A percentile compares a stretch with the other conserved stretches of the same genome.
These are phyloP conservation scores for Ehretia macrophylla DNA, from an alignment of 257 asterid genomes.

Conservation along the genomic window DNA sequence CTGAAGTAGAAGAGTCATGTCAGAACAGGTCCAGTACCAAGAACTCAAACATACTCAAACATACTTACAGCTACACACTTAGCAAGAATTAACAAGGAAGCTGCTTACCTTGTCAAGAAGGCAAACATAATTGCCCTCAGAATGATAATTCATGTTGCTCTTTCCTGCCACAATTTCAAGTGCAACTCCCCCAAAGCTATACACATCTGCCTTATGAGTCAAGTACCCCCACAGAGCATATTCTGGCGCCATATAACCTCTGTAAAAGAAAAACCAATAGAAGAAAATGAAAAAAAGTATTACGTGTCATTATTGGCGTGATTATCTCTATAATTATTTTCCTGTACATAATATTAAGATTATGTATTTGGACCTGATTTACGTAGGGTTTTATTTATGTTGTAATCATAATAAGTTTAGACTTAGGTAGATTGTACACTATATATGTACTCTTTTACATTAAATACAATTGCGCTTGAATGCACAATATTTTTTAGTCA, in stretches of 20 bases:
- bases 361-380: too few relatives aligned
- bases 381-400: too few relatives aligned
- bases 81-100: background rate
- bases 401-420: too few relatives aligned
- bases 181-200: slow-evolving; percentile 59
- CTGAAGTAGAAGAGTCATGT: too few relatives aligned
- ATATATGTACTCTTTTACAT: too few relatives aligned
- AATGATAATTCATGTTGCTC: slow-evolving; percentile 50
- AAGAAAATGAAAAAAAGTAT: background rate
- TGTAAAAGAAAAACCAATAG: slow-evolving; percentile 13
- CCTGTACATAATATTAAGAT: background rate
- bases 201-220: slow-evolving; percentile 61
- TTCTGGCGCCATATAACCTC: slow-evolving; percentile 70
- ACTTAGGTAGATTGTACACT: too few relatives aligned
- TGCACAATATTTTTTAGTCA: too few relatives aligned
- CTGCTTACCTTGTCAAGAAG: slow-evolving; percentile 60
- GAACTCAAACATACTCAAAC: slow-evolving; percentile 36
- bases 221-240: slow-evolving; percentile 69
- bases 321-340: too few relatives aligned
- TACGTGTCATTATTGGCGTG: too few relatives aligned
- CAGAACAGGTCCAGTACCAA: too few relatives aligned
- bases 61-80: slow-evolving; percentile 9
- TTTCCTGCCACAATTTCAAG: slow-evolving; percentile 57
- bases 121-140: slow-evolving; percentile 41
- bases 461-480: too few relatives aligned